These are phyloP conservation scores for Ustilago vetiveriae DNA, from an alignment of 1,284 basidiomycete genomes.

Conservation along the genomic window DNA sequence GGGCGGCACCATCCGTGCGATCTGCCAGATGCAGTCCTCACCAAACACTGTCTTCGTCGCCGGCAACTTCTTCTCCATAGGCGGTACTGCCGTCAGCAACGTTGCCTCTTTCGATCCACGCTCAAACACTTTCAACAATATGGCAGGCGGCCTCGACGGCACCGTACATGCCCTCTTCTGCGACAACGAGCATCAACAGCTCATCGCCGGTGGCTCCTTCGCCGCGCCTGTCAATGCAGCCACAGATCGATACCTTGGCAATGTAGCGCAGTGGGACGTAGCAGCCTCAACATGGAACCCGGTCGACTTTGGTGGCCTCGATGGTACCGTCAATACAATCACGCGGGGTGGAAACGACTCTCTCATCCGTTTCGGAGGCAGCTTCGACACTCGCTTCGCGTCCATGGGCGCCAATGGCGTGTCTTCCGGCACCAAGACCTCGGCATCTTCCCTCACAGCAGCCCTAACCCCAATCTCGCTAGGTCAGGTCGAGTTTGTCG, in stretches of 20 bases:
- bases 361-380: slow-evolving; percentile 86
- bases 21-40: slow-evolving; percentile 59
- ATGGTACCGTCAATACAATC: slow-evolving; percentile 82
- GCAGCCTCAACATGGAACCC: slow-evolving; percentile 76
- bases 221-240: slow-evolving; percentile 61
- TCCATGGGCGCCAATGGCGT: slow-evolving; percentile 69
- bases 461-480: slow-evolving; percentile 68
- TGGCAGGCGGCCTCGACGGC: slow-evolving; percentile 71
- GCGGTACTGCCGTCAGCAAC: slow-evolving; percentile 52
- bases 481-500: slow-evolving; percentile 73
- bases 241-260: slow-evolving; percentile 69
- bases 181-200: slow-evolving; percentile 75
- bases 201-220: slow-evolving; percentile 90
- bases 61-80: slow-evolving; percentile 65
- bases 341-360: slow-evolving; percentile 76
- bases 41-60: slow-evolving; percentile 62
- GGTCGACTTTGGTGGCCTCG: slow-evolving; percentile 83
- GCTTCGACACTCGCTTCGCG: slow-evolving; percentile 73
- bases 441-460: slow-evolving; percentile 61
- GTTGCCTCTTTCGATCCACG: slow-evolving; percentile 55
- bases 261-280: slow-evolving; percentile 82
- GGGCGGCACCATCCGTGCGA: slow-evolving; percentile 62
- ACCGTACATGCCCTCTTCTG: slow-evolving; percentile 82
- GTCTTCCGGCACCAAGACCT: slow-evolving; percentile 70
- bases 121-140: slow-evolving; percentile 26